Evolutionary conservation across 140 eudicot species (phyloP).

Genomic region (Bidens hawaiensis): DNA sequence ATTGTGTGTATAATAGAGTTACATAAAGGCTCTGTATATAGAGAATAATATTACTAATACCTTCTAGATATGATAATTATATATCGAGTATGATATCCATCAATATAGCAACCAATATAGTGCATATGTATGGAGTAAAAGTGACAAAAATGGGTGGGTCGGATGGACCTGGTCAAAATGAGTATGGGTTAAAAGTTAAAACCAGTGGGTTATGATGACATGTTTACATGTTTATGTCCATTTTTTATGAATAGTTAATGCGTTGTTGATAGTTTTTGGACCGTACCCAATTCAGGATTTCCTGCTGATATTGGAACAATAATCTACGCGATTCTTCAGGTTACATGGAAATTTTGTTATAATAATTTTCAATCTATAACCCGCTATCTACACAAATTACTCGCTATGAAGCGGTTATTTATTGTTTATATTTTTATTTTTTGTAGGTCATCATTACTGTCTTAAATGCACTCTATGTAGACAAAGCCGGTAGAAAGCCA

Average conservation of each 20-base stretch:
- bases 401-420: neutral
- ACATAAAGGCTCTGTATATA: no score
- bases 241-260: neutral
- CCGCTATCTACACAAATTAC: neutral
- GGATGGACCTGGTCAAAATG: neutral
- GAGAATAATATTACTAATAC: no score
- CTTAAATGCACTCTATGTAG: conserved; percentile 67
- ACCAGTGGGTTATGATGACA: neutral
- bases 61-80: no score
- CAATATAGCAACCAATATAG: neutral
- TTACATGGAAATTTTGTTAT: conserved; percentile 1
- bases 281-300: conserved; percentile 50
- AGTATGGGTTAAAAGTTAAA: neutral
- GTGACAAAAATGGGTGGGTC: neutral
- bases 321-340: conserved; percentile 64
- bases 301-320: conserved; percentile 70
- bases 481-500: conserved; percentile 92
- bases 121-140: neutral
- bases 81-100: neutral
- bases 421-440: neutral
- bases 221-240: neutral
- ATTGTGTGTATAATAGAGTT: no score
- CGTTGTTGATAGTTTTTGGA: neutral
- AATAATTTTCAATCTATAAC: neutral
- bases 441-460: conserved; percentile 71